A percentile compares a stretch with the other conserved stretches of the same genome.
Conservation (phyloP, 371 early-diverging fungal genomes). For the Umbelopsis sp. region DNA sequence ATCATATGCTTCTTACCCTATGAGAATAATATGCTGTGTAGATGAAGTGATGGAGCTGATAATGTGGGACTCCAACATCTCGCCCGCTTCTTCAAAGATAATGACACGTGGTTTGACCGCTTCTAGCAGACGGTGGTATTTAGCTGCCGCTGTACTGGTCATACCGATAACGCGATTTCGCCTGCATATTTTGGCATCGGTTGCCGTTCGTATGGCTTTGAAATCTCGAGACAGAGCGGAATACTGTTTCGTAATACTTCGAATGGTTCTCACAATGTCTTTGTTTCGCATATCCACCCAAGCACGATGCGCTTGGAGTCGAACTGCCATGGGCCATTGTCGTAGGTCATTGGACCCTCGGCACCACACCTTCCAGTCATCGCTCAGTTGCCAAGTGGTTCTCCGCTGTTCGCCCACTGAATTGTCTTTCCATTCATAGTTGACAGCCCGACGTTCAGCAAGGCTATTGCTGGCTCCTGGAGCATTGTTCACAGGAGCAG, state of each 20-base stretch:
- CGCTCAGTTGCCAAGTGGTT: slow-evolving; percentile 3
- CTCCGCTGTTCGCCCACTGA: not conserved
- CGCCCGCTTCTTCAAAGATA: slow-evolving; percentile 77
- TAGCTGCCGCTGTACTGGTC: slow-evolving; percentile 77
- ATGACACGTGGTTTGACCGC: slow-evolving; percentile 56
- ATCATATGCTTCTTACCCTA: slow-evolving; percentile 46
- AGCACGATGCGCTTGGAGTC: slow-evolving; percentile 54
- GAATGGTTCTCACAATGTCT: slow-evolving; percentile 32
- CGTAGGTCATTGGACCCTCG: slow-evolving; percentile 45
- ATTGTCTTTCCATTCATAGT: slow-evolving; percentile 27
- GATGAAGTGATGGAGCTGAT: slow-evolving; percentile 59
- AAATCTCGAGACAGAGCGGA: slow-evolving; percentile 46
- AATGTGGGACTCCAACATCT: slow-evolving; percentile 75
- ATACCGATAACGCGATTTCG: slow-evolving; percentile 62
- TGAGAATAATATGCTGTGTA: slow-evolving; percentile 67
- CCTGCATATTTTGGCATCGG: slow-evolving; percentile 54
- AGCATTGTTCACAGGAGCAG: not conserved
- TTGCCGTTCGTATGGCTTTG: slow-evolving; percentile 32
- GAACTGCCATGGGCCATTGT: slow-evolving; percentile 55
- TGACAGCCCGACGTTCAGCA: slow-evolving; percentile 33
- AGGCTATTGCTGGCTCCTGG: not conserved
- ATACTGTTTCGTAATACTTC: slow-evolving; percentile 39
- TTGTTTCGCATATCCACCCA: slow-evolving; percentile 55
- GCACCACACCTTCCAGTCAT: slow-evolving; percentile 9
- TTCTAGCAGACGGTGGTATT: slow-evolving; percentile 61